These are phyloP conservation scores for Populus ilicifolia DNA, from an alignment of 345 rosid genomes.

Conservation along the genomic window DNA sequence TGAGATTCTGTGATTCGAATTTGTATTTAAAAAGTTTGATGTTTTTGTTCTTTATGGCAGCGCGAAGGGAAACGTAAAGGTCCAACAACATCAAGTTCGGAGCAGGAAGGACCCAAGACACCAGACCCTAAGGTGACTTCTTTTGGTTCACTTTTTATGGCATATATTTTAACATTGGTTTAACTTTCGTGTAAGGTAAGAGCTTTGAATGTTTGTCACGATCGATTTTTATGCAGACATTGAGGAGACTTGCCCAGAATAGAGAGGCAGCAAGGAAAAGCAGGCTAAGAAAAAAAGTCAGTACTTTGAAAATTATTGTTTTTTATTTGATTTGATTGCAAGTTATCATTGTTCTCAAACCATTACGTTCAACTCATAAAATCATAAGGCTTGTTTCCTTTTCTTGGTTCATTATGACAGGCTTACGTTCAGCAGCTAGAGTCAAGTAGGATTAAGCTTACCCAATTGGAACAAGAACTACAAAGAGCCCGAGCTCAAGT, in stretches of 20 bases:
- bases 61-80: conserved; percentile 50
- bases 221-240: conserved; percentile 38
- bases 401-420: conserved; percentile 34
- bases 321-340: background rate
- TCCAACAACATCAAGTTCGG: conserved; percentile 32
- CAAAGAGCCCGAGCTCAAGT: conserved; percentile 90
- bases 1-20: conserved; percentile 15
- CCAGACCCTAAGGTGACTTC: conserved; percentile 47
- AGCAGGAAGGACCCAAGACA: conserved; percentile 46
- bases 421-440: conserved; percentile 97
- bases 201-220: conserved; percentile 5
- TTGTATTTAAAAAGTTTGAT: background rate
- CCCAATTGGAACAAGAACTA: conserved; percentile 90
- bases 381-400: background rate
- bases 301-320: background rate
- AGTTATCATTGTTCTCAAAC: background rate
- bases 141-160: background rate
- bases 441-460: conserved; percentile 85
- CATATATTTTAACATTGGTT: background rate
- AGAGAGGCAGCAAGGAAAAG: conserved; percentile 99
- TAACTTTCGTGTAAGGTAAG: background rate
- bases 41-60: conserved; percentile 19
- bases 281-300: conserved; percentile 87
- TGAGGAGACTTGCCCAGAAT: conserved; percentile 98
- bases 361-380: conserved; percentile 7